Evolutionary conservation across 2,329 filamentous ascomycete genomes (phyloP).

Genomic region (Pyricularia pennisetigena): DNA sequence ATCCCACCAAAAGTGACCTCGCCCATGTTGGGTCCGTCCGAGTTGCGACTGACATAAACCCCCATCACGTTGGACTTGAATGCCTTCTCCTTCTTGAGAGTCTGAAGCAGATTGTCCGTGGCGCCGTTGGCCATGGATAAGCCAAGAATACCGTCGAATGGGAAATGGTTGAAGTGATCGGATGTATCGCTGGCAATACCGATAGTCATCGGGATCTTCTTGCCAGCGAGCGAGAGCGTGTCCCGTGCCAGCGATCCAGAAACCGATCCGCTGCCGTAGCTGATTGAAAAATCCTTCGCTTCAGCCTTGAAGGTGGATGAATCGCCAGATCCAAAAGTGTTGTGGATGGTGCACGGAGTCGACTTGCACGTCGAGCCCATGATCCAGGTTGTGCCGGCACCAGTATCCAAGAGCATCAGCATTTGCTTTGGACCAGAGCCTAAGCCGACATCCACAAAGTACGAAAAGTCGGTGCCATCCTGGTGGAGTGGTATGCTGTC

Average conservation of each 20-base stretch:
- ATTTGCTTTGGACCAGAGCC: constrained; percentile 44
- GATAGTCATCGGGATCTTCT: constrained; percentile 56
- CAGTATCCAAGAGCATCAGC: constrained; percentile 57
- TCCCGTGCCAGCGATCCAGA: constrained; percentile 58
- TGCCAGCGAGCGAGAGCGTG: constrained; percentile 53
- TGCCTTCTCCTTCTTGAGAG: constrained; percentile 43
- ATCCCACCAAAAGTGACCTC: constrained; percentile 68
- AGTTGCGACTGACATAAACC: constrained; percentile 57
- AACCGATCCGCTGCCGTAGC: constrained; percentile 71
- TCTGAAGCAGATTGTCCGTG: constrained; percentile 58
- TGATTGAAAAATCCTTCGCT: constrained; percentile 49
- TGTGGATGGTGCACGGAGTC: constrained; percentile 58
- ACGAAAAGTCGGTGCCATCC: constrained; percentile 56
- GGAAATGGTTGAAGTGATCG: constrained; percentile 64
- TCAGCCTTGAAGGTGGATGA: constrained; percentile 53
- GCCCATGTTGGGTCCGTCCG: constrained; percentile 59
- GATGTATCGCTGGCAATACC: constrained; percentile 65
- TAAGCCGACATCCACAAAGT: constrained; percentile 48
- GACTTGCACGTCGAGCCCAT: constrained; percentile 63
- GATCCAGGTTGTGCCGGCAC: constrained; percentile 70
- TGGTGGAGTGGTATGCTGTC: constrained; percentile 49
- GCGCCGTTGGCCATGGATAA: constrained; percentile 53
- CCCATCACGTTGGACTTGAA: constrained; percentile 58
- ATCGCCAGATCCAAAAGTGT: constrained; percentile 54
- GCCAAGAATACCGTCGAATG: constrained; percentile 82